Evolutionary conservation across 1,139 yeast species (phyloP).

Genomic region (Keqinozyma sinolaborantium): DNA sequence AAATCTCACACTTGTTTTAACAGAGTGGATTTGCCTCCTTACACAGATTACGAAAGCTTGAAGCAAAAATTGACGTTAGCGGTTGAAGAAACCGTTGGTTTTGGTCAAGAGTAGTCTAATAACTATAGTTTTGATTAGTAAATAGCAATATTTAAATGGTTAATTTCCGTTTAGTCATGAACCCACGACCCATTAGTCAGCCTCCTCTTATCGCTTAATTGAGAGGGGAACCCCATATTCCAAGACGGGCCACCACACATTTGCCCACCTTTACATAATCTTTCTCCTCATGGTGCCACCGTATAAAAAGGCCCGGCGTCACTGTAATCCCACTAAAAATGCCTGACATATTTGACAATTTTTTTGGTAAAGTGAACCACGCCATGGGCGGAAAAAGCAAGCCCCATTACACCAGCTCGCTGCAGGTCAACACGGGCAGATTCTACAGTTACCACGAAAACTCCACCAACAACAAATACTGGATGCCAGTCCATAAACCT

Average conservation of each 20-base stretch:
- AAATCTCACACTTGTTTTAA: constrained; percentile 95
- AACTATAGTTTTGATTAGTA: not conserved
- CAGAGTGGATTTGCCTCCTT: constrained; percentile 88
- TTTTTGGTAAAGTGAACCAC: constrained; percentile 29
- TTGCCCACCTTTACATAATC: no score
- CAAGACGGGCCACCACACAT: no score
- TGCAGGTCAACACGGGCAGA: constrained; percentile 37
- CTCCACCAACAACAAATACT: constrained; percentile 37
- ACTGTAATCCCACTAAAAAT: constrained; percentile 18
- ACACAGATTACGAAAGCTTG: constrained; percentile 68
- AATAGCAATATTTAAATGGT: no score
- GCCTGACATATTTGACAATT: constrained; percentile 45
- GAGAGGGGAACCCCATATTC: no score
- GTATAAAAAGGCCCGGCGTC: no score
- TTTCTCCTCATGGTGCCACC: constrained; percentile 5
- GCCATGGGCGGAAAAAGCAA: constrained; percentile 34
- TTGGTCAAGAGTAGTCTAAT: constrained; percentile 92
- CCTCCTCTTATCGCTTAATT: no score
- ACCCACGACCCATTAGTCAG: no score
- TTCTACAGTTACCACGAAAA: constrained; percentile 35
- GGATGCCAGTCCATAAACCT: constrained; percentile 25
- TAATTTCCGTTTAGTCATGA: no score
- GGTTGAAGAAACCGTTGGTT: constrained; percentile 91
- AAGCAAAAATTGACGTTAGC: constrained; percentile 82
- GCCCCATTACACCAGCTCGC: constrained; percentile 23